These are phyloP conservation scores for Saccharomyces hybrid DNA, from an alignment of 1,139 yeast genomes.

Conservation along the genomic window DNA sequence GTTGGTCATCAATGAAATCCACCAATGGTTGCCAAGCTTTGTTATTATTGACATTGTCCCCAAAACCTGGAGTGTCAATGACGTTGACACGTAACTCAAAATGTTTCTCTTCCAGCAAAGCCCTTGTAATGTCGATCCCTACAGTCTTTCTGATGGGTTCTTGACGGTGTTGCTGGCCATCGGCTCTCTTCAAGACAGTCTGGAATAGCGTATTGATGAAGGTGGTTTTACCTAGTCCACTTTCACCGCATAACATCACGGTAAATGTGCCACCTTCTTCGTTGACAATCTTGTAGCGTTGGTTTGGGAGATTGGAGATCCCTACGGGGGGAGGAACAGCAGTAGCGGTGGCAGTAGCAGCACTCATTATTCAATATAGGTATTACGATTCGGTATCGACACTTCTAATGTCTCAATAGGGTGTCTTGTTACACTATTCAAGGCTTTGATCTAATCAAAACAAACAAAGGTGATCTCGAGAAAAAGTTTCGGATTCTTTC, in stretches of 20 bases:
- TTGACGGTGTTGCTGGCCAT: slow-evolving; percentile 23
- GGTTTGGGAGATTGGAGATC: slow-evolving; percentile 85
- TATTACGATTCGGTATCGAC: not conserved
- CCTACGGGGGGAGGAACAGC: slow-evolving; percentile 42
- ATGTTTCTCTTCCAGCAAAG: slow-evolving; percentile 86
- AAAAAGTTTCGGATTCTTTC: not conserved
- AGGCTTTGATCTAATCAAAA: not conserved
- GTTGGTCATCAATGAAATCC: slow-evolving; percentile 95
- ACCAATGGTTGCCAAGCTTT: slow-evolving; percentile 91
- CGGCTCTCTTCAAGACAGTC: slow-evolving; percentile 37
- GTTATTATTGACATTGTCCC: slow-evolving; percentile 88
- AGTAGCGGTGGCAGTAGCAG: slow-evolving; percentile 13
- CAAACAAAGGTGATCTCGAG: not conserved
- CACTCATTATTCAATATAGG: not conserved
- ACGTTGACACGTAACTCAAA: slow-evolving; percentile 79
- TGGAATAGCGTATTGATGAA: slow-evolving; percentile 88
- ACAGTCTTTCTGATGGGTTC: slow-evolving; percentile 76
- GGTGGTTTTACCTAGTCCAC: slow-evolving; percentile 91
- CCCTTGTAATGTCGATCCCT: slow-evolving; percentile 83
- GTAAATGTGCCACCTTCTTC: slow-evolving; percentile 87
- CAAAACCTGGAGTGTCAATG: slow-evolving; percentile 96
- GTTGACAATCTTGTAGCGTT: slow-evolving; percentile 85
- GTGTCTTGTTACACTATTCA: not conserved
- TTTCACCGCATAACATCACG: slow-evolving; percentile 91
- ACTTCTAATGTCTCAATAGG: not conserved